A percentile compares a stretch with the other conserved stretches of the same genome.
These are phyloP conservation scores for Zygosaccharomyces sapae DNA, from an alignment of 1,139 yeast species.

Conservation along the genomic window DNA sequence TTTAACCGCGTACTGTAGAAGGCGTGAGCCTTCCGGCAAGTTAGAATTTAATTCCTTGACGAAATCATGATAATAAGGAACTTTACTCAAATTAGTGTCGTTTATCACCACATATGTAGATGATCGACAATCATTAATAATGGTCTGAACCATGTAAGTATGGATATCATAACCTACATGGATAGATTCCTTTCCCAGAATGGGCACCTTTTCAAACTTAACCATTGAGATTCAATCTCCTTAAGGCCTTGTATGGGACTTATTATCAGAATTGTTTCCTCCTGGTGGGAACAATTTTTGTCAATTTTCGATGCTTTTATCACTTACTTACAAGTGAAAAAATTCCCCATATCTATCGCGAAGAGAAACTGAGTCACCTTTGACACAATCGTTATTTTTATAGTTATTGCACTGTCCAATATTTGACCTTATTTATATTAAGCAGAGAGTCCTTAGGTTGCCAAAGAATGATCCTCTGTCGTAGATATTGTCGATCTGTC, in stretches of 20 bases:
- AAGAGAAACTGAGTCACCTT: neutral
- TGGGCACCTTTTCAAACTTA: constrained; percentile 48
- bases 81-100: constrained; percentile 72
- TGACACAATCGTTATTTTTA: neutral
- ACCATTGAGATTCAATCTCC: constrained; percentile 14
- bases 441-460: constrained; percentile 15
- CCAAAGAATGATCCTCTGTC: constrained; percentile 19
- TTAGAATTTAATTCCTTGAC: constrained; percentile 38
- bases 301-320: neutral
- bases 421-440: constrained; percentile 8
- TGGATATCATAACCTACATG: constrained; percentile 87
- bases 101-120: constrained; percentile 91
- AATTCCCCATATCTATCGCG: neutral
- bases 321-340: neutral
- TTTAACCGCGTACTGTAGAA: constrained; percentile 68
- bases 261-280: constrained; percentile 1
- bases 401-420: neutral
- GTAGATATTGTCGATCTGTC: constrained; percentile 18
- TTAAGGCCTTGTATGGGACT: neutral
- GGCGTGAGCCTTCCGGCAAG: constrained; percentile 51
- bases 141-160: constrained; percentile 68
- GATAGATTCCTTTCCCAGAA: constrained; percentile 78
- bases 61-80: constrained; percentile 53
- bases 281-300: neutral
- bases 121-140: constrained; percentile 59